Evolutionary conservation across 164 flowering plant species (phyloP).

Genomic region (Aristolochia fimbriata): DNA sequence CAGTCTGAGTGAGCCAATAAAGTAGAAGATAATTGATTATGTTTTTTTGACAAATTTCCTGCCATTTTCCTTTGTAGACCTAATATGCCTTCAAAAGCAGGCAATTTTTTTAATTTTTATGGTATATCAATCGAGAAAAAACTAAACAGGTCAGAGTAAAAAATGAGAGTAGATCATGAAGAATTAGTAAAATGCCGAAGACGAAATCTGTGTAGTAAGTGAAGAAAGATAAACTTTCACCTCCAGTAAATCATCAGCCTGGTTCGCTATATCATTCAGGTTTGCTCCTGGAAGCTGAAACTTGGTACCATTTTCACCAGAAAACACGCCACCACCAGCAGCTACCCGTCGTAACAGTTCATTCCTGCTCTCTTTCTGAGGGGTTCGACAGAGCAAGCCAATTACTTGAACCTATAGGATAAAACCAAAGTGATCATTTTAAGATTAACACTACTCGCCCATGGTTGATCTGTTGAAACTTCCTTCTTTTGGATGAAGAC

Average conservation of each 20-base stretch:
- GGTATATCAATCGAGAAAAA: too few species aligned
- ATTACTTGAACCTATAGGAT: constrained; percentile 73
- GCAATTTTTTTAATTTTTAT: too few species aligned
- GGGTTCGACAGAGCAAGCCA: constrained; percentile 88
- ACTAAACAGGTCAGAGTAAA: too few species aligned
- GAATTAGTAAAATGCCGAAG: neutral
- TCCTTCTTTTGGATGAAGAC: constrained; percentile 7
- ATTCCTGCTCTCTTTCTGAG: constrained; percentile 81
- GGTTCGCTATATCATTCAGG: constrained; percentile 91
- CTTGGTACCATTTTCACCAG: constrained; percentile 53
- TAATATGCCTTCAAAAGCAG: too few species aligned
- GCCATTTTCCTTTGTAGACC: too few species aligned
- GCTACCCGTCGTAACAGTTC: constrained; percentile 91
- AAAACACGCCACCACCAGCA: constrained; percentile 85
- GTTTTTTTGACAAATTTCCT: too few species aligned
- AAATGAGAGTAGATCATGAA: neutral
- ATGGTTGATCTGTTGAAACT: too few species aligned
- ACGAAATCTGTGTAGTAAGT: neutral
- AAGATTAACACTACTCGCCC: too few species aligned
- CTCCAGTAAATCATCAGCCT: constrained; percentile 96
- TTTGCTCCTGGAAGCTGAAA: constrained; percentile 97
- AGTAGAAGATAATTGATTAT: too few species aligned
- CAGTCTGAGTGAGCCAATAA: too few species aligned
- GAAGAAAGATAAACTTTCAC: constrained; percentile 20
- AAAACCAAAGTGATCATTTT: neutral